Evolutionary conservation across 2,329 filamentous ascomycete species (phyloP).

Genomic region (Pseudogymnoascus destructans): DNA sequence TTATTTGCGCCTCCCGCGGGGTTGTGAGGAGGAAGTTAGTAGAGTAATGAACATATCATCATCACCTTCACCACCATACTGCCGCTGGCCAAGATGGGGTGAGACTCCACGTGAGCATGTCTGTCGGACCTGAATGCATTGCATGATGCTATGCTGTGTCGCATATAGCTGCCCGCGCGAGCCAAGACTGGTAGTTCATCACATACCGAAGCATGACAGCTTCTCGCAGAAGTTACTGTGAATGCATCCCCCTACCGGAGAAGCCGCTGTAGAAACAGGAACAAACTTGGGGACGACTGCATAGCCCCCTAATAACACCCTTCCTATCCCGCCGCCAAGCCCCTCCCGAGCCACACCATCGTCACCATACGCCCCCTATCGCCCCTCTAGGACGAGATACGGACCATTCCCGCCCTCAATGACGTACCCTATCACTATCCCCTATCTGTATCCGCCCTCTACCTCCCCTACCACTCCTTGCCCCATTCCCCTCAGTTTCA

Average conservation of each 20-base stretch:
- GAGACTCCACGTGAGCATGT: background rate
- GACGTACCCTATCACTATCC: background rate
- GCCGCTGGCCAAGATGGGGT: background rate
- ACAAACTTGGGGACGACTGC: background rate
- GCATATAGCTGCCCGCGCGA: background rate
- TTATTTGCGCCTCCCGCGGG: background rate
- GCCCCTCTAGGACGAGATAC: background rate
- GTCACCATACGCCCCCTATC: background rate
- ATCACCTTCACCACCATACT: background rate
- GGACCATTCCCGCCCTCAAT: background rate
- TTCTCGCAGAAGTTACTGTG: background rate
- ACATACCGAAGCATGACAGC: background rate
- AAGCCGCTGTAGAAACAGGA: background rate
- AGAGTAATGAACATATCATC: conserved; percentile 3
- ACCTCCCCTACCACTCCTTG: background rate
- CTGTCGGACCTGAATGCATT: background rate
- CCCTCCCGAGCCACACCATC: background rate
- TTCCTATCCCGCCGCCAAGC: background rate
- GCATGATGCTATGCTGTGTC: background rate
- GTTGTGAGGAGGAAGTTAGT: background rate
- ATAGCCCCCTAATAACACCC: background rate
- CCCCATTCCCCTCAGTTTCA: background rate
- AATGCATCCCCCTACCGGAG: background rate
- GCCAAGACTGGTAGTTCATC: background rate
- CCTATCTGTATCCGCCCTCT: background rate